Percentiles rank a stretch among this genome's conserved stretches.
Evolutionary conservation across 2,329 filamentous ascomycete species (phyloP).

Genomic region (Hymenotorrendiella dingleyae): DNA sequence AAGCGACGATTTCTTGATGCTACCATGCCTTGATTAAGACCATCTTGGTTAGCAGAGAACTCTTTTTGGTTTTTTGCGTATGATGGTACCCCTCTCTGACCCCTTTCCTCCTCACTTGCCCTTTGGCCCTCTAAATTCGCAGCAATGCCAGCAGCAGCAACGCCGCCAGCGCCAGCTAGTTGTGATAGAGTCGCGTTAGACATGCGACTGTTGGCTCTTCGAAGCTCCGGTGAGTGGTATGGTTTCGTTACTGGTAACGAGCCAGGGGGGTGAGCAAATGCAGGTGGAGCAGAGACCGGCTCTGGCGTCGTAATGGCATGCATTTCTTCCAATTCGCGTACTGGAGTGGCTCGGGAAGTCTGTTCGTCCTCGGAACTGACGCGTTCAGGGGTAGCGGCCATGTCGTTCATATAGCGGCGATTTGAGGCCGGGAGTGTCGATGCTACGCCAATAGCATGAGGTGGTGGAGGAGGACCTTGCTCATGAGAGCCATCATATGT

Average conservation of each 20-base stretch:
- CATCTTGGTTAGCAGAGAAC: conserved; percentile 30
- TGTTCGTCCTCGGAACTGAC: conserved; percentile 53
- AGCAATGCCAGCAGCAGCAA: conserved; percentile 34
- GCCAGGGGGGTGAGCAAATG: conserved; percentile 70
- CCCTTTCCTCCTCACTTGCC: conserved; percentile 26
- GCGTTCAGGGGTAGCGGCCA: conserved; percentile 44
- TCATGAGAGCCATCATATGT: conserved; percentile 25
- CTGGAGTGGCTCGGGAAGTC: conserved; percentile 33
- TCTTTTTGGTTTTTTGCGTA: conserved; percentile 30
- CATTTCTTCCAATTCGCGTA: conserved; percentile 49
- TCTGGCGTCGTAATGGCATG: conserved; percentile 56
- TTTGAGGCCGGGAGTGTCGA: conserved; percentile 24
- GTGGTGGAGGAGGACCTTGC: conserved; percentile 22
- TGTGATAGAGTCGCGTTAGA: conserved; percentile 77
- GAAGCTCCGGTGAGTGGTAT: conserved; percentile 69
- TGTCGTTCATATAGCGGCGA: conserved; percentile 38
- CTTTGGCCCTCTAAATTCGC: conserved; percentile 31
- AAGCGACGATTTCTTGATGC: conserved; percentile 24
- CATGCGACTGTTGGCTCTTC: conserved; percentile 76
- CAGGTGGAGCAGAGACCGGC: conserved; percentile 72
- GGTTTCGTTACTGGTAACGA: conserved; percentile 64
- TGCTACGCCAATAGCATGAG: conserved; percentile 17
- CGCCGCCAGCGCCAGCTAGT: conserved; percentile 62
- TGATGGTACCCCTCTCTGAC: conserved; percentile 36
- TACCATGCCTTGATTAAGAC: conserved; percentile 32